These are phyloP conservation scores for Geotrichum aggregatum DNA, from an alignment of 1,139 yeast genomes.

Conservation along the genomic window DNA sequence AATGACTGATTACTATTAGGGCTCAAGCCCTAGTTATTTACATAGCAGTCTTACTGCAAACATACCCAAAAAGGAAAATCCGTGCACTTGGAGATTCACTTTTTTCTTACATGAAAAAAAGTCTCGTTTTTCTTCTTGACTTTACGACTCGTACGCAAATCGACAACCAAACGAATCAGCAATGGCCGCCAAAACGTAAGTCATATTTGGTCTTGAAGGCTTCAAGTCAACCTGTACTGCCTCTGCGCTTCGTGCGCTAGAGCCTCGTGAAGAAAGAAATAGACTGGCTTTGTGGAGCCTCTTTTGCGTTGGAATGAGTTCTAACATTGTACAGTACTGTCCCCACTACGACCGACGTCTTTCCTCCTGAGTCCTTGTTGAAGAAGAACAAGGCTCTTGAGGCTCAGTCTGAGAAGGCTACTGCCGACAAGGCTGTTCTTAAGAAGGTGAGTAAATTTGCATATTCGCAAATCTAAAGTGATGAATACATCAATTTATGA, in stretches of 20 bases:
- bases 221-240: no score
- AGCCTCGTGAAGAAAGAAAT: not conserved
- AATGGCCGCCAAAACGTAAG: constrained; percentile 20
- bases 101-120: constrained; percentile 3
- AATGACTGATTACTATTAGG: not conserved
- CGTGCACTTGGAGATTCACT: not conserved
- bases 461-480: constrained; percentile 43
- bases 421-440: constrained; percentile 86
- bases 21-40: constrained; percentile 13
- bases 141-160: constrained; percentile 19
- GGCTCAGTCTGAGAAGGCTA: constrained; percentile 63
- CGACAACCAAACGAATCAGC: constrained; percentile 17
- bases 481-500: constrained; percentile 23
- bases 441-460: constrained; percentile 53
- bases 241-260: not conserved
- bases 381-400: constrained; percentile 80
- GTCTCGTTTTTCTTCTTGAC: constrained; percentile 9
- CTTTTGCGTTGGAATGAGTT: not conserved
- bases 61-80: not conserved
- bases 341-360: constrained; percentile 30
- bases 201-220: not conserved
- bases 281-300: not conserved
- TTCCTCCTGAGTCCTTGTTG: constrained; percentile 87
- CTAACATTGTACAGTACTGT: constrained; percentile 27
- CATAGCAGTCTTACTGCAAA: not conserved